Percentiles rank a stretch among this genome's conserved stretches.
Evolutionary conservation across 2,329 filamentous ascomycete genomes (phyloP).

Genomic region (Microdochium nivale): DNA sequence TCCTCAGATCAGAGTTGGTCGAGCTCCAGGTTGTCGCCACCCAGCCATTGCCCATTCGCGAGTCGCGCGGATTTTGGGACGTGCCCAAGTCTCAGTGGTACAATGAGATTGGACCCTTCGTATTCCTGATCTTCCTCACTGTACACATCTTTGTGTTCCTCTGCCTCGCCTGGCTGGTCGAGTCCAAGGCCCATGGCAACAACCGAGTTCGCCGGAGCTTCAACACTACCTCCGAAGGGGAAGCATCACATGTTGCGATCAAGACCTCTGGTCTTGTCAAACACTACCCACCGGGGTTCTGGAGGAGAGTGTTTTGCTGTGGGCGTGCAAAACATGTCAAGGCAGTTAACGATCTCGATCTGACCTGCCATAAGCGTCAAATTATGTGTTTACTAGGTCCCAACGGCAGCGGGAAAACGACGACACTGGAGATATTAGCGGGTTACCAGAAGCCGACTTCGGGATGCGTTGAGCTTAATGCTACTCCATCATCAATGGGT

Average conservation of each 20-base stretch:
- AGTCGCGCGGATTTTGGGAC: background rate
- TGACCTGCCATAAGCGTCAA: conserved; percentile 50
- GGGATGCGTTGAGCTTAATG: conserved; percentile 51
- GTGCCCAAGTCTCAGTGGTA: background rate
- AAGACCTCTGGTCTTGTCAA: conserved; percentile 20
- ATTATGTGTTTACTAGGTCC: conserved; percentile 60
- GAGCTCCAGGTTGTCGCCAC: background rate
- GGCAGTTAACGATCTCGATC: conserved; percentile 53
- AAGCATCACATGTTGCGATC: conserved; percentile 11
- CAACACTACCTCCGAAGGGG: conserved; percentile 7
- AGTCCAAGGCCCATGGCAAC: conserved; percentile 24
- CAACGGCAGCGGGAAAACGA: conserved; percentile 65
- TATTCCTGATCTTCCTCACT: conserved; percentile 11
- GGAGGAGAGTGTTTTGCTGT: conserved; percentile 19
- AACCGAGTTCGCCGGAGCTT: conserved; percentile 19
- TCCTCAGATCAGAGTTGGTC: conserved; percentile 14
- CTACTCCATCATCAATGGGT: conserved; percentile 37
- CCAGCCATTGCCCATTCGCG: background rate
- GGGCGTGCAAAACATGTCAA: conserved; percentile 16
- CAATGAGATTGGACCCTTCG: background rate
- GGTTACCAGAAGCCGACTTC: conserved; percentile 52
- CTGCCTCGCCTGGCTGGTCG: conserved; percentile 20
- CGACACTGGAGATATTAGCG: conserved; percentile 59
- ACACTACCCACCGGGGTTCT: conserved; percentile 18
- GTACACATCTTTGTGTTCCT: conserved; percentile 24